These are phyloP conservation scores for Cocos nucifera DNA, from an alignment of 176 grass and related monocot species.

Conservation along the genomic window DNA sequence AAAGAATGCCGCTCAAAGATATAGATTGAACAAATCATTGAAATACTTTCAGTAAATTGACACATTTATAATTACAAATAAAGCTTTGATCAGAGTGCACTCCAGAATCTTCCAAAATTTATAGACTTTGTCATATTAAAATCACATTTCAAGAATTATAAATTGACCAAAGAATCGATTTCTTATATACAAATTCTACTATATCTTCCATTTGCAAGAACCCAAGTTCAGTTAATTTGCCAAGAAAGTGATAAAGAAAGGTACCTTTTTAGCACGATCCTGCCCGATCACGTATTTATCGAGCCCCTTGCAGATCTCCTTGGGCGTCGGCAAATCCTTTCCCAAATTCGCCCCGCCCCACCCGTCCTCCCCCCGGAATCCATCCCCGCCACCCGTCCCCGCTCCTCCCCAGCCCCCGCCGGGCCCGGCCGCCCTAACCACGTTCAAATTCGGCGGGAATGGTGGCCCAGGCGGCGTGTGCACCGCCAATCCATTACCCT, in stretches of 20 bases:
- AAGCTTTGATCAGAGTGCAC: too few relatives aligned
- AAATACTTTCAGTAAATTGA: too few relatives aligned
- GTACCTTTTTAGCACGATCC: conserved; percentile 87
- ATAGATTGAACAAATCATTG: too few relatives aligned
- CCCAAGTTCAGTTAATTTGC: neutral
- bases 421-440: conserved; percentile 56
- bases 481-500: conserved; percentile 47
- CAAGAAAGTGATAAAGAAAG: neutral
- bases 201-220: neutral
- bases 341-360: conserved; percentile 90
- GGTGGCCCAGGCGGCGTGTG: conserved; percentile 76
- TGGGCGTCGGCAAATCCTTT: conserved; percentile 91
- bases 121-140: too few relatives aligned
- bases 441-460: conserved; percentile 74
- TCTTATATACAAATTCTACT: too few relatives aligned
- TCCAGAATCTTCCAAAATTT: too few relatives aligned
- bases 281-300: conserved; percentile 98
- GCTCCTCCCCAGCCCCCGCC: conserved; percentile 47
- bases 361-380: conserved; percentile 45
- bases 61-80: too few relatives aligned
- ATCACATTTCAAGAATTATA: too few relatives aligned
- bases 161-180: too few relatives aligned
- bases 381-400: conserved; percentile 13
- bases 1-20: too few relatives aligned
- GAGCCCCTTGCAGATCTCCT: conserved; percentile 85